Percentiles rank a stretch among this genome's conserved stretches.
Evolutionary conservation across 2,329 filamentous ascomycete species (phyloP).

Genomic region (Ascochyta viciae-villosae): DNA sequence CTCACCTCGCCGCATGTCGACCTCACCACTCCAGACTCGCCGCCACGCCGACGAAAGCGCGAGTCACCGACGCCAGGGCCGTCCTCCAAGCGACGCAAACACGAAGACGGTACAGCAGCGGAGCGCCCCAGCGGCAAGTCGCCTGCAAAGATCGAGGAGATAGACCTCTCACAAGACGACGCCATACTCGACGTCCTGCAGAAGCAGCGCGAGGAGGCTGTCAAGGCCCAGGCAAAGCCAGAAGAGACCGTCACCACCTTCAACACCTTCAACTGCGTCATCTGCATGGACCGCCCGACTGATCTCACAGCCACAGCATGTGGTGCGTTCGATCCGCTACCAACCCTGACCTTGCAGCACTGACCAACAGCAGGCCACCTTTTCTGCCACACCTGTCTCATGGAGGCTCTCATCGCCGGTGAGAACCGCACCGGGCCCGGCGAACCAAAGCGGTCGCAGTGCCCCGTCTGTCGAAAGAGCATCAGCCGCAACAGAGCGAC

Average conservation of each 20-base stretch:
- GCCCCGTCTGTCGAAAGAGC: slow-evolving; percentile 57
- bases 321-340: slow-evolving; percentile 53
- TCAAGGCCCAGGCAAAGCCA: slow-evolving; percentile 53
- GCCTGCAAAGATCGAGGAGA: slow-evolving; percentile 51
- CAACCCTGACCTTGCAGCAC: slow-evolving; percentile 26
- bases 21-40: slow-evolving; percentile 27
- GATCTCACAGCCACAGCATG: slow-evolving; percentile 67
- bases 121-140: slow-evolving; percentile 3
- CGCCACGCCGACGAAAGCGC: slow-evolving; percentile 31
- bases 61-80: slow-evolving; percentile 36
- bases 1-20: slow-evolving; percentile 31
- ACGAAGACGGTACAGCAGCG: slow-evolving; percentile 21
- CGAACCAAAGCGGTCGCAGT: slow-evolving; percentile 53
- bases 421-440: slow-evolving; percentile 58
- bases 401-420: slow-evolving; percentile 64
- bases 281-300: slow-evolving; percentile 68
- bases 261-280: slow-evolving; percentile 64
- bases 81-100: slow-evolving; percentile 41
- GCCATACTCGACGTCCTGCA: slow-evolving; percentile 55
- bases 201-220: slow-evolving; percentile 61
- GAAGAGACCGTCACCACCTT: slow-evolving; percentile 52
- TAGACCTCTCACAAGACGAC: slow-evolving; percentile 58
- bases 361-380: slow-evolving; percentile 59
- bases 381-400: slow-evolving; percentile 69
- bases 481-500: slow-evolving; percentile 49